These are phyloP conservation scores for Epichloe gansuensis DNA, from an alignment of 2,329 filamentous ascomycete genomes.

Conservation along the genomic window DNA sequence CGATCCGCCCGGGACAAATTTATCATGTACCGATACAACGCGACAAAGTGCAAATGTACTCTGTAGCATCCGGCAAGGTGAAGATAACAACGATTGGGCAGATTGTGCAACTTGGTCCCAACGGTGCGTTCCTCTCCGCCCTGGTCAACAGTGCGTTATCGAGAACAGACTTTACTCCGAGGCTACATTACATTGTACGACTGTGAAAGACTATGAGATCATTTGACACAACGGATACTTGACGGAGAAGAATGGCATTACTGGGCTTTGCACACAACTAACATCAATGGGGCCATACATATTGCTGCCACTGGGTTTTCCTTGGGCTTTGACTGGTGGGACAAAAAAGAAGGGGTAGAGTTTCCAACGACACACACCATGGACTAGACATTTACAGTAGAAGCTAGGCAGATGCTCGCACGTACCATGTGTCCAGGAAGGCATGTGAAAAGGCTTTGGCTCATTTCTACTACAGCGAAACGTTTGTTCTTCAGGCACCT, in stretches of 20 bases:
- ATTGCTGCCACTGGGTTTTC: too few species aligned
- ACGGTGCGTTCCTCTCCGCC: constrained; percentile 32
- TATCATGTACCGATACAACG: constrained; percentile 18
- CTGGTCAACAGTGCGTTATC: constrained; percentile 25
- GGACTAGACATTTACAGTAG: too few species aligned
- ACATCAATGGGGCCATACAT: too few species aligned
- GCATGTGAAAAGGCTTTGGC: neutral
- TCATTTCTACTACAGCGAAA: too few species aligned
- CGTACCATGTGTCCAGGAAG: too few species aligned
- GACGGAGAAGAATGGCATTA: too few species aligned
- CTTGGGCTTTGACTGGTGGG: too few species aligned
- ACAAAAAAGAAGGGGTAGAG: too few species aligned
- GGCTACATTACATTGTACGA: constrained; percentile 29
- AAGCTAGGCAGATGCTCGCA: too few species aligned
- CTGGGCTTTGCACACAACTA: too few species aligned
- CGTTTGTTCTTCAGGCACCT: too few species aligned
- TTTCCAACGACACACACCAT: too few species aligned
- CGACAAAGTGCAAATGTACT: constrained; percentile 25
- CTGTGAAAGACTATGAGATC: constrained; percentile 15
- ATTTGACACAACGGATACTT: neutral
- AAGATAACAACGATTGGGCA: constrained; percentile 23
- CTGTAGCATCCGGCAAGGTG: constrained; percentile 29
- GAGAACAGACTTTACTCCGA: constrained; percentile 34
- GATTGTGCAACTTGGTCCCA: constrained; percentile 29
- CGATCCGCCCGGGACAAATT: constrained; percentile 26